Percentiles rank a stretch among this genome's conserved stretches.
Conservation (phyloP, 345 rosid genomes). For the Populus deltoides region DNA sequence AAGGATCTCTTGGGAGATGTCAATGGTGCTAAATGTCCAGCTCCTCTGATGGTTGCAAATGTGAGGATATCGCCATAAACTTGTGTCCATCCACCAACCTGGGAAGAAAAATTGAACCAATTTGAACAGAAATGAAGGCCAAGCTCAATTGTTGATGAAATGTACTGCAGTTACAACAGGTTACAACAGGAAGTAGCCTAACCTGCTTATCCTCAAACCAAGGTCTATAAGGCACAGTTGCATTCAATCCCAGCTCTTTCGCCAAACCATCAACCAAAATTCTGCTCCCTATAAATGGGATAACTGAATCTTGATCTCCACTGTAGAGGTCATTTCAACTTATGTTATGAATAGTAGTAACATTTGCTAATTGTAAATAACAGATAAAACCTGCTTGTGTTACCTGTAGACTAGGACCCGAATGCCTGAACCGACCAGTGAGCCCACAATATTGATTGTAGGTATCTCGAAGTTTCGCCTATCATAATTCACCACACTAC, state of each 20-base stretch:
- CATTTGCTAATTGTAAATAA: not conserved
- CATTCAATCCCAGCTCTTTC: constrained; percentile 4
- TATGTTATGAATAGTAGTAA: not conserved
- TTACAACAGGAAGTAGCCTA: not conserved
- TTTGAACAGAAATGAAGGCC: not conserved
- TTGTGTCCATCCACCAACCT: constrained; percentile 20
- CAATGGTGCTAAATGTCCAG: constrained; percentile 7
- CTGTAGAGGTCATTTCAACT: not conserved
- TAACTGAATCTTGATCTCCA: constrained; percentile 24
- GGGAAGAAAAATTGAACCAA: not conserved
- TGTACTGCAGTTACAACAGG: not conserved
- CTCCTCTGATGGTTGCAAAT: constrained; percentile 16
- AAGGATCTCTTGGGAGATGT: constrained; percentile 11
- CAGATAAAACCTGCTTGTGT: not conserved
- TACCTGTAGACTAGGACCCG: constrained; percentile 23
- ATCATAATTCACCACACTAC: constrained; percentile 21
- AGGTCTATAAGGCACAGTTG: constrained; percentile 1
- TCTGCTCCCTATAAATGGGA: constrained; percentile 13
- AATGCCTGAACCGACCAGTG: constrained; percentile 17
- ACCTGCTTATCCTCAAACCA: constrained; percentile 9
- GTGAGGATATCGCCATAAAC: not conserved
- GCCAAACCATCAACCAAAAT: constrained; percentile 16
- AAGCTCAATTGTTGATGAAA: not conserved
- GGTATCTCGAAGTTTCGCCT: constrained; percentile 3
- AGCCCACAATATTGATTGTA: constrained; percentile 20